Evolutionary conservation across 208 protist species (phyloP).

Genomic region (Entamoeba invadens): DNA sequence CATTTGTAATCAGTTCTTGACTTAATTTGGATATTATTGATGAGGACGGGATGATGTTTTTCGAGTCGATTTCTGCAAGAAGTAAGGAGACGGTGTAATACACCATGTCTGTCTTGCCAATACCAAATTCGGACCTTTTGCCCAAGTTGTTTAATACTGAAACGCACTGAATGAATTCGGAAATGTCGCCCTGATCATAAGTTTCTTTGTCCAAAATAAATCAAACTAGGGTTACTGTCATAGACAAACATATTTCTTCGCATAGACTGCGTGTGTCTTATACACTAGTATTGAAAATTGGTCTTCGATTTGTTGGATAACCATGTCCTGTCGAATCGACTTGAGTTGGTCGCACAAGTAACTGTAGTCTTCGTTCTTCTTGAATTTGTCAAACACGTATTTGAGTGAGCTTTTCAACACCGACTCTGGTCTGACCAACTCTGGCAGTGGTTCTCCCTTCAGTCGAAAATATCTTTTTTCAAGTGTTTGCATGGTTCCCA

Average conservation of each 20-base stretch:
- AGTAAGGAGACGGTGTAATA: neutral
- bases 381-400: neutral
- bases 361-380: neutral
- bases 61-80: neutral
- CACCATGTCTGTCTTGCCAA: neutral
- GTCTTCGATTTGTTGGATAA: neutral
- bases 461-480: neutral
- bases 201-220: too few species aligned
- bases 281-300: neutral
- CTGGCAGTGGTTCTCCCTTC: neutral
- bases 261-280: neutral
- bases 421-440: neutral
- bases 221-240: too few species aligned
- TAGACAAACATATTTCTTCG: neutral
- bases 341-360: neutral
- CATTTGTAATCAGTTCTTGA: neutral
- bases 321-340: neutral
- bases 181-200: too few species aligned
- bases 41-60: neutral
- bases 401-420: neutral
- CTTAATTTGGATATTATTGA: neutral
- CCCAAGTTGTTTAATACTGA: neutral
- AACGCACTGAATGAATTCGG: neutral
- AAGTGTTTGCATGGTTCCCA: neutral
- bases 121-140: neutral